Evolutionary conservation across 306 rosid genomes (phyloP), one percentile per base, ranked within the genome.

Genomic region (Trichosanthes cucumerina): DNA sequence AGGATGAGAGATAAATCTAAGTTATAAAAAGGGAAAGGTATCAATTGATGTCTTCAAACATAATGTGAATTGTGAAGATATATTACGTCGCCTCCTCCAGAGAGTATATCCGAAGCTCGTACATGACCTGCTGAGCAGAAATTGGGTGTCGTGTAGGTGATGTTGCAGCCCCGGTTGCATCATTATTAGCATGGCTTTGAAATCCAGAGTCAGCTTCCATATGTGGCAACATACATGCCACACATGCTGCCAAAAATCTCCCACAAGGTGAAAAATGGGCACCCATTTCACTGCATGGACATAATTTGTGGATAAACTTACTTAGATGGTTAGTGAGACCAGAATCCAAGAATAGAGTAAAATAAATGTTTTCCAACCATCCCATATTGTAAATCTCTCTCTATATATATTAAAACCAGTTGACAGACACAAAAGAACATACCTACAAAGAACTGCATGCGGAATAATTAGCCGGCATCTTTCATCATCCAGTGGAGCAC

Each of bases 191-290:
- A 78, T 84, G 93, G 82, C 88, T 80, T 80, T 88, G 98, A 57
- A 85, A 82, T 69, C 92, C 97, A 72, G 89, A 89, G 83, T 96
- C 99, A 81, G 91, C 88, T 84, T 96, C 99, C 79, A 88, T 46
- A 83, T 88, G 91, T 77, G 98, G 98, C 79, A 91, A 88, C 90
- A 90, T 84, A 78, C 99, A 96, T 76, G 98, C 99, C 83, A 96
- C 99, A 83, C 99, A 93, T 60, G 97, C 97, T 31, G 99, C 99
- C 86, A 96, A 90, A 90, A 87, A 96, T 87, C 90, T 92, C 83
- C 99, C 99, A 31, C 97, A 96, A n/a, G 99, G 99, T 72, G 99
- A 93, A 88, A 96, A 96, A 80, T 92, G 99, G 76, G 97, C 96
- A 80, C 99, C 99, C 98, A 96, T 96, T 89, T 96, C 99, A 85